Evolutionary conservation across 2,329 filamentous ascomycete species (phyloP), one percentile per base, ranked within the genome.

Genomic region (Ophiostoma pallidulum): DNA sequence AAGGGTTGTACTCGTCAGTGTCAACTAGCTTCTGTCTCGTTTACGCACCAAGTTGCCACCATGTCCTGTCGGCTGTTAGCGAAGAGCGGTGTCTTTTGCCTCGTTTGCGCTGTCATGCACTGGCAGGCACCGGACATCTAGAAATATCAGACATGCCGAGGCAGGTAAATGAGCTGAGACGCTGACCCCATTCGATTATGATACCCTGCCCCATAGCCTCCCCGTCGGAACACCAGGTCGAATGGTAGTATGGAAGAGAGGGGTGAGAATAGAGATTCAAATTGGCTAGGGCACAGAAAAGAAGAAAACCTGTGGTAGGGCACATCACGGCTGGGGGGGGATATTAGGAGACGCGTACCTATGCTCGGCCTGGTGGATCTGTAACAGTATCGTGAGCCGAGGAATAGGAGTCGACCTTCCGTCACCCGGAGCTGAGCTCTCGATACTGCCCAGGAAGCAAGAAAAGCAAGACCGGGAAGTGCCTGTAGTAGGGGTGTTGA

Each of bases 41-140:
- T 28, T 28, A 10, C 24, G 6, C 24, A 6, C 24, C 24, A 28
- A 28, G 5, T 6, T 28, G 24, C 24, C 10, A 28, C 6, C 24
- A 6, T 10, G 24, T n/a, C n/a, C 24, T 28, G 6, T 28, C 10
- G 24, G 24, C 10, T 28, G 5, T 28, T 28, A n/a, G n/a, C n/a
- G n/a, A n/a, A n/a, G 12, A 38, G 18, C 3, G 10, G 19, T 14
- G n/a, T 43, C 41, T 16, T 26, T 28, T 19, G 10, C 14, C 37
- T 41, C 47, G 40, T 45, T 44, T 45, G 37, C 33, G 22, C 14
- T 22, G 22, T 49, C 41, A 49, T 49, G 41, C 41, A 28, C n/a
- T 18, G 14, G 22, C 28, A 28, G 42, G n/a, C n/a, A 45, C 18
- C 43, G 18, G 26, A 38, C 28, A 10, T 44, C 40, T 22, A 20